Base-by-base conservation (phyloP, 2,329 filamentous ascomycete species). In the Colletotrichum sansevieriae region DNA sequence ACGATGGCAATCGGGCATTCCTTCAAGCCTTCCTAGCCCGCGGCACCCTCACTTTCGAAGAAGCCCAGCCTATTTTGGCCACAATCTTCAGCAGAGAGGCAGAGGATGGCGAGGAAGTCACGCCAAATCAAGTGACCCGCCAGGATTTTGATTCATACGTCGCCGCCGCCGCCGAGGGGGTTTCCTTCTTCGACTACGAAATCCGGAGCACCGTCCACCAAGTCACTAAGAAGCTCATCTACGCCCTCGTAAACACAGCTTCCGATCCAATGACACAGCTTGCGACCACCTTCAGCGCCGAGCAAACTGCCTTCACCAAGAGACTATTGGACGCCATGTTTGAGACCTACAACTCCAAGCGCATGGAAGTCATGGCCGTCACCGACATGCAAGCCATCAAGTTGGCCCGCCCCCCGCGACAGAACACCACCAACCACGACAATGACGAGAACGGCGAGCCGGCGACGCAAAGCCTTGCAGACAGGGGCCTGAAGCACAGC, bases 291-390 rank as follows among this genome's bases (percentile, higher is more conserved):
- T 92, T 92, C 76, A 87, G 85, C 8, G 83, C 93, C 0, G 94
- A 97, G 73, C 95, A 98, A 81, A 92, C 98, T 37, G 89, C 92
- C 0, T 99, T 94, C 77, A 88, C 98, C 63, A 96, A 97, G 80
- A 87, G 96, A 9, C 78, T 98, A 3, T 87, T 99, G 1, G 95
- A 98, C 77, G 90, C 88, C 73, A 97, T 99, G 88, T 99, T 98
- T 76, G 93, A 97, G 71, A 91, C 88, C 20, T 90, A 94, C 82
- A 98, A 98, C 76, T 93, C 90, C 0, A 85, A 84, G 9, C 85
- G 89, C n/a, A 88, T 90, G 75, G 95, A 99, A 79, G 87, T 94
- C 29, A 91, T 98, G 87, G 94, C 93, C 3, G 83, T 98, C 3
- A 92, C 89, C 12, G 87, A 88, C 51, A 93, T 94, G 78, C 90